Conservation (phyloP, 177 flowering plant genomes). For the Vitis hybrid region DNA sequence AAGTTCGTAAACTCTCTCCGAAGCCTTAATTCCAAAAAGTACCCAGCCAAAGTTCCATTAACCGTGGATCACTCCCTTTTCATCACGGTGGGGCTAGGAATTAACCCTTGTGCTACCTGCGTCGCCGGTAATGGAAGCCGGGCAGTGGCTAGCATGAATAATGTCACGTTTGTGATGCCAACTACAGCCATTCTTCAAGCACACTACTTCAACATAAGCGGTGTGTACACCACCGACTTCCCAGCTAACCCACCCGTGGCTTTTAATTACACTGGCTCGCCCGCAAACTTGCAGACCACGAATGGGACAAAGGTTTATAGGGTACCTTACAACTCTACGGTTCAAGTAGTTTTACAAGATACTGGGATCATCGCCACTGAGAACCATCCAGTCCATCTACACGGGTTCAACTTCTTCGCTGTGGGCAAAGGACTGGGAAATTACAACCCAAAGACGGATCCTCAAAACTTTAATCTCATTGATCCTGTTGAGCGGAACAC, state of each 20-base stretch:
- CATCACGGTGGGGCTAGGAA: constrained; percentile 67
- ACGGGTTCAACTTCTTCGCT: constrained; percentile 72
- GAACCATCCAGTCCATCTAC: constrained; percentile 77
- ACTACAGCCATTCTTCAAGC: constrained; percentile 68
- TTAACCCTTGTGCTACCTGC: constrained; percentile 68
- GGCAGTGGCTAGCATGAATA: constrained; percentile 58
- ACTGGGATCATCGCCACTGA: constrained; percentile 65
- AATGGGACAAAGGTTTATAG: constrained; percentile 63
- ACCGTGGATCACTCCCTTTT: constrained; percentile 52
- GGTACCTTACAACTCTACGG: constrained; percentile 55
- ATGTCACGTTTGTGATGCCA: constrained; percentile 75
- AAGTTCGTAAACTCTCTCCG: constrained; percentile 46
- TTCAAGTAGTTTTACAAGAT: constrained; percentile 71
- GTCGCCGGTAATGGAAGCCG: constrained; percentile 58
- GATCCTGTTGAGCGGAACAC: constrained; percentile 92
- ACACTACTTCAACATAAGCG: constrained; percentile 54
- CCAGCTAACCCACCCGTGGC: constrained; percentile 54
- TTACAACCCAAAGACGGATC: constrained; percentile 46
- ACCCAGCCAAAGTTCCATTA: constrained; percentile 58
- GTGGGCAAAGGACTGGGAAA: constrained; percentile 79
- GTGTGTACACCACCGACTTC: constrained; percentile 78
- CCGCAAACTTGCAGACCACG: constrained; percentile 35
- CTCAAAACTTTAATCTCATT: constrained; percentile 57
- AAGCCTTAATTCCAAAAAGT: constrained; percentile 59
- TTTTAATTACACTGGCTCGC: constrained; percentile 59